Conservation (phyloP, 2,329 filamentous ascomycete species). For the Hypoxylon sp. region DNA sequence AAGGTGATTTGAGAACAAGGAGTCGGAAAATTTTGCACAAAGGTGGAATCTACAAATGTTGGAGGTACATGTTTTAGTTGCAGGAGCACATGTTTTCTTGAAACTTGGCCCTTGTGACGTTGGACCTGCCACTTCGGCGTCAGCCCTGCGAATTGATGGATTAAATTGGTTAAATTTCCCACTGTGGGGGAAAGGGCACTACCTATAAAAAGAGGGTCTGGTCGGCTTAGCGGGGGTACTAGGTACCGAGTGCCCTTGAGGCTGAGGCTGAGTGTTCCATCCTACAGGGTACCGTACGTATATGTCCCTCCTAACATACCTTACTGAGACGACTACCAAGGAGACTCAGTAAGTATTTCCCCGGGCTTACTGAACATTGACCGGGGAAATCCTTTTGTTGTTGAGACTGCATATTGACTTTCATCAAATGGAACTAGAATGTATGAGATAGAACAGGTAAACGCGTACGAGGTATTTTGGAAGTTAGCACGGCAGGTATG, state of each 20-base stretch:
- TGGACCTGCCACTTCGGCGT: conserved; percentile 24
- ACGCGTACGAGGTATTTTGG: neutral
- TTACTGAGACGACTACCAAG: neutral
- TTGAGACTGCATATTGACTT: neutral
- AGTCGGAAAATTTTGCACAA: conserved; percentile 16
- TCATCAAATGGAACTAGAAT: neutral
- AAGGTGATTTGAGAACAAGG: conserved; percentile 8
- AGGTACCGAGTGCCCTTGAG: conserved; percentile 36
- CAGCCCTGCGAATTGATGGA: conserved; percentile 44
- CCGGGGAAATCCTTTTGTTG: neutral
- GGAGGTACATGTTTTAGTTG: conserved; percentile 26
- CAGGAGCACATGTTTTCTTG: conserved; percentile 26
- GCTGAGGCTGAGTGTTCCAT: conserved; percentile 39
- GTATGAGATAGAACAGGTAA: neutral
- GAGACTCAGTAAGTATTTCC: neutral
- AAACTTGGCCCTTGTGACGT: conserved; percentile 42
- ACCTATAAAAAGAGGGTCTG: conserved; percentile 31
- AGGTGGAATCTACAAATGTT: conserved; percentile 33
- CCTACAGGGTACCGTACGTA: conserved; percentile 10
- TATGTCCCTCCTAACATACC: neutral
- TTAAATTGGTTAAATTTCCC: conserved; percentile 40
- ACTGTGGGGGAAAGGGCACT: conserved; percentile 37
- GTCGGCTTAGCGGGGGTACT: conserved; percentile 20
- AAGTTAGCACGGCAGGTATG: neutral
- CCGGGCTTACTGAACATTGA: neutral